Evolutionary conservation across 2,329 filamentous ascomycete genomes (phyloP).

Genomic region (Verticillium dahliae): DNA sequence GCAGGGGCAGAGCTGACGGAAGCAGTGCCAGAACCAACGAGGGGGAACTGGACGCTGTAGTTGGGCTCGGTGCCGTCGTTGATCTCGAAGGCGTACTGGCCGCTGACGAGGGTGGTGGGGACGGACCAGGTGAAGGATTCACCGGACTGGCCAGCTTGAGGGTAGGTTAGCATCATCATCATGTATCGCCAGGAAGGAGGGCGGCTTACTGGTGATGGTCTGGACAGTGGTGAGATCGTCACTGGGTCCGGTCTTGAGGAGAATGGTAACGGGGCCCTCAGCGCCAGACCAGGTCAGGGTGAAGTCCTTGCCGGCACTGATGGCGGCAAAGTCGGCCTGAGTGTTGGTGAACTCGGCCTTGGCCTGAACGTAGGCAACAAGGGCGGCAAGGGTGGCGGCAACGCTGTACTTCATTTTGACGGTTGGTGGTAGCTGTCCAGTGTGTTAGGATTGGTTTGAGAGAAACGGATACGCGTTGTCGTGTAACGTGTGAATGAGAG

Average conservation of each 20-base stretch:
- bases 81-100: conserved; percentile 40
- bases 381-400: conserved; percentile 18
- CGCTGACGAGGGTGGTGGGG: conserved; percentile 25
- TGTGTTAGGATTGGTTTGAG: not conserved
- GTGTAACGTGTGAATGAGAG: not conserved
- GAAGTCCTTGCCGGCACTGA: conserved; percentile 32
- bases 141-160: conserved; percentile 25
- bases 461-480: not conserved
- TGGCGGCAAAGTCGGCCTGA: conserved; percentile 23
- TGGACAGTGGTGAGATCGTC: conserved; percentile 26
- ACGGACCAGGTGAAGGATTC: conserved; percentile 31
- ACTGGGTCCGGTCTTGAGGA: conserved; percentile 29
- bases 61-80: conserved; percentile 29
- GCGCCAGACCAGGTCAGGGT: conserved; percentile 35
- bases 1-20: conserved; percentile 7
- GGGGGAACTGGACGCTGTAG: conserved; percentile 34
- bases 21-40: conserved; percentile 20
- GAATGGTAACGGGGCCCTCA: conserved; percentile 33
- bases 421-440: not conserved
- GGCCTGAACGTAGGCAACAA: conserved; percentile 23
- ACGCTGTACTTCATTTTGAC: conserved; percentile 26
- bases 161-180: not conserved
- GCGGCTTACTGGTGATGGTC: conserved; percentile 28
- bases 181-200: not conserved
- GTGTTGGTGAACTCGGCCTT: conserved; percentile 18